Evolutionary conservation across 2,329 filamentous ascomycete genomes (phyloP).

Genomic region (Dothistroma pini): DNA sequence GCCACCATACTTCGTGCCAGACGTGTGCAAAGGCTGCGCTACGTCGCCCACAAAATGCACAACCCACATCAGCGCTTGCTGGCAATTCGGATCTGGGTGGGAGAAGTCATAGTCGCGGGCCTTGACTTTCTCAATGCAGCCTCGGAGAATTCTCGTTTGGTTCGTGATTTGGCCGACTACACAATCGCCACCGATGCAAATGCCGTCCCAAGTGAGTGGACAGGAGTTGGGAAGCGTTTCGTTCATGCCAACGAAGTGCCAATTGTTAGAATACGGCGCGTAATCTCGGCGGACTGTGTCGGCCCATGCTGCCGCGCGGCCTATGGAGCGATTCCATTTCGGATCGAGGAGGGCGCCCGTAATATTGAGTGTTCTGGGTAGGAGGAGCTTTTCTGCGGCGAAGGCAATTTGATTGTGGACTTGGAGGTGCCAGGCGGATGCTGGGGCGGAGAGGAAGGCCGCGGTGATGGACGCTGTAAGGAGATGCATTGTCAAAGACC

Average conservation of each 20-base stretch:
- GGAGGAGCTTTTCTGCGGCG: slow-evolving; percentile 39
- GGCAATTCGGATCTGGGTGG: slow-evolving; percentile 35
- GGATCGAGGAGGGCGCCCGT: slow-evolving; percentile 38
- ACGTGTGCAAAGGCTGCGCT: slow-evolving; percentile 42
- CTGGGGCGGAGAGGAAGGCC: neutral
- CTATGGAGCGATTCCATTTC: slow-evolving; percentile 39
- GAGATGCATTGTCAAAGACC: neutral
- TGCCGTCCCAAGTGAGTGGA: neutral
- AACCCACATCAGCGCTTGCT: slow-evolving; percentile 42
- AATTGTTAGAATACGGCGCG: slow-evolving; percentile 42
- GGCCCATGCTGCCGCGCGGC: slow-evolving; percentile 40
- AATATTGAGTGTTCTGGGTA: slow-evolving; percentile 31
- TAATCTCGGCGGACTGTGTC: slow-evolving; percentile 38
- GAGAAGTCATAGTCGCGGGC: slow-evolving; percentile 24
- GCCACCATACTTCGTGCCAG: slow-evolving; percentile 37
- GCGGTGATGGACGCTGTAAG: neutral
- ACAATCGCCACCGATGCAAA: slow-evolving; percentile 38
- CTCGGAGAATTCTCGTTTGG: slow-evolving; percentile 38
- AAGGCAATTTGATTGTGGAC: slow-evolving; percentile 43
- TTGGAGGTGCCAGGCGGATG: slow-evolving; percentile 11
- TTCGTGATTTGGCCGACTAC: slow-evolving; percentile 43
- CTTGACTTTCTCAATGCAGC: slow-evolving; percentile 35
- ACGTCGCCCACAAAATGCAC: slow-evolving; percentile 43
- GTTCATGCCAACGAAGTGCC: slow-evolving; percentile 41
- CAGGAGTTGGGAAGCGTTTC: slow-evolving; percentile 24